These are phyloP conservation scores for Myxozyma monticola DNA, from an alignment of 805 yeast species.

Conservation along the genomic window DNA sequence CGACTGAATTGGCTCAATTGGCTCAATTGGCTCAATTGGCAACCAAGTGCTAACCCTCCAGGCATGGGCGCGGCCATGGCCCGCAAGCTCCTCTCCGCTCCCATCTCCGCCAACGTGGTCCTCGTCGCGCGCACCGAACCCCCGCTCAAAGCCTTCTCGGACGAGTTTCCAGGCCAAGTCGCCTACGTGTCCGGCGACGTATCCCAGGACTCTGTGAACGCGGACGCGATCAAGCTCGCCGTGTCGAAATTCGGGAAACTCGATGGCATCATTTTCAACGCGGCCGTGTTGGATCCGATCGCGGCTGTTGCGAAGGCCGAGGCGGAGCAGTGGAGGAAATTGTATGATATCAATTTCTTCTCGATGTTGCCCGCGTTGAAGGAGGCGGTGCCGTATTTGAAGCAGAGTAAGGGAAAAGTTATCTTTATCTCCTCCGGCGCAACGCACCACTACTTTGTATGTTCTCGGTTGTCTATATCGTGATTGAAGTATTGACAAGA, in stretches of 20 bases:
- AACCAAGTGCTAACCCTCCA: background rate
- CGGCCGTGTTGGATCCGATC: conserved; percentile 82
- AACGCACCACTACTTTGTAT: conserved; percentile 53
- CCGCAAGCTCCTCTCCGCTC: conserved; percentile 45
- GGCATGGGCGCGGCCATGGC: conserved; percentile 71
- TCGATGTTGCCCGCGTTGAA: conserved; percentile 53
- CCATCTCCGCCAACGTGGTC: conserved; percentile 48
- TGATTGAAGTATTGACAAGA: background rate
- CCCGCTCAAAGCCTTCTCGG: conserved; percentile 18
- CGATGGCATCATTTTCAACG: conserved; percentile 62
- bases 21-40: background rate
- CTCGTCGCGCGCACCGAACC: conserved; percentile 24
- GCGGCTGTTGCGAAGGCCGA: conserved; percentile 51
- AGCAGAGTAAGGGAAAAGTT: conserved; percentile 57
- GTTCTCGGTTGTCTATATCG: background rate
- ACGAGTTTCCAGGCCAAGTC: conserved; percentile 31
- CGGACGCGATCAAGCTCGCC: conserved; percentile 47
- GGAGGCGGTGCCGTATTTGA: conserved; percentile 57
- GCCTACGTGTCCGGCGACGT: conserved; percentile 55
- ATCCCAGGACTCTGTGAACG: conserved; percentile 41
- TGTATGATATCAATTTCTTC: conserved; percentile 77
- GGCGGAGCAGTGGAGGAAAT: conserved; percentile 56
- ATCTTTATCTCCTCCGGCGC: conserved; percentile 93
- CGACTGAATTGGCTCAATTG: too few species aligned
- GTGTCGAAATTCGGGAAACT: conserved; percentile 45